Evolutionary conservation across 768 basidiomycete species (phyloP).

Genomic region (Lyophyllum shimeji): DNA sequence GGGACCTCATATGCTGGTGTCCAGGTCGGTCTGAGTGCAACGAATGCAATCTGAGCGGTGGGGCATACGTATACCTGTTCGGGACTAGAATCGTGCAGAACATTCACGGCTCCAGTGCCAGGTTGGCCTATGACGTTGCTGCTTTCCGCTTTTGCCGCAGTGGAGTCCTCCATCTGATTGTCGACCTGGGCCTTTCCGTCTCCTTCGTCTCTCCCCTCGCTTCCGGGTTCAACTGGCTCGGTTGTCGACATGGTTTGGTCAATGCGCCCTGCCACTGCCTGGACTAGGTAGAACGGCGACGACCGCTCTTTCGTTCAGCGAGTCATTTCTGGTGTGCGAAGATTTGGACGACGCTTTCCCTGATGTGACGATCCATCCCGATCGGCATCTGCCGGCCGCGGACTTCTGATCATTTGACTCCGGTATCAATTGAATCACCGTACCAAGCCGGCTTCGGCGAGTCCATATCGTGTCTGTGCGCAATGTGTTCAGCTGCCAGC

Average conservation of each 20-base stretch:
- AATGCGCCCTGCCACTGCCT: background rate
- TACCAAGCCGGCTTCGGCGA: no score
- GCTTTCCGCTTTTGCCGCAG: background rate
- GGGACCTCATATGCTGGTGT: background rate
- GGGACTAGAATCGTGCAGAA: background rate
- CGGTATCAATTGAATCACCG: no score
- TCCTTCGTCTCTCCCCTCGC: background rate
- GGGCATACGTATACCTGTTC: slow-evolving; percentile 1
- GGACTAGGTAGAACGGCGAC: background rate
- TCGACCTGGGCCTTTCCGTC: background rate
- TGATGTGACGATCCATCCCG: background rate
- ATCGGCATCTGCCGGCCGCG: no score
- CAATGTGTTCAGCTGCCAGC: no score
- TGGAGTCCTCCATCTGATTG: slow-evolving; percentile 6
- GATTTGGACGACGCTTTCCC: background rate
- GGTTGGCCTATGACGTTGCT: slow-evolving; percentile 9
- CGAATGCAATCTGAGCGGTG: background rate
- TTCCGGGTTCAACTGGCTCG: background rate
- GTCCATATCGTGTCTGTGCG: no score
- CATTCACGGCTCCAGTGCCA: background rate
- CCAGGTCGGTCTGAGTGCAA: background rate
- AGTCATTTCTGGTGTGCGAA: background rate
- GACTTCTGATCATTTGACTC: no score
- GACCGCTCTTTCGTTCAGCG: background rate
- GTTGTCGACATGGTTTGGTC: background rate